Evolutionary conservation across 371 early-diverging fungal species (phyloP).

Genomic region (Basidiobolus meristosporus): DNA sequence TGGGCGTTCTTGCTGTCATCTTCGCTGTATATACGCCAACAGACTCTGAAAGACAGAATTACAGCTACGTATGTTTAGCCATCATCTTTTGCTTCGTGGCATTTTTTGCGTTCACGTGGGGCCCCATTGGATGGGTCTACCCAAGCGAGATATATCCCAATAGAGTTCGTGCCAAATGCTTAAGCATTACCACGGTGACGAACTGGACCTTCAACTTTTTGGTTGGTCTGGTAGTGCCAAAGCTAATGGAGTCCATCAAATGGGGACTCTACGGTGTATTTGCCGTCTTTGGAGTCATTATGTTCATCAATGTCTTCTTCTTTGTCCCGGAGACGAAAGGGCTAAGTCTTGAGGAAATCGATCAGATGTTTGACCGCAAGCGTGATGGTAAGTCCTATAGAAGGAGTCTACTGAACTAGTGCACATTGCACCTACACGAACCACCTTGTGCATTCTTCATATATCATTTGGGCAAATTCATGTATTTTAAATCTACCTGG

Average conservation of each 20-base stretch:
- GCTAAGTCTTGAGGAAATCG: constrained; percentile 57
- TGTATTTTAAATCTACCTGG: no score
- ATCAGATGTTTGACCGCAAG: constrained; percentile 23
- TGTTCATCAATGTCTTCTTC: constrained; percentile 32
- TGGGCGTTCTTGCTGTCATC: constrained; percentile 12
- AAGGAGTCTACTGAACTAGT: no score
- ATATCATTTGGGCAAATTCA: no score
- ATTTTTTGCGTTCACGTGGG: constrained; percentile 74
- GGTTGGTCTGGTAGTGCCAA: constrained; percentile 38
- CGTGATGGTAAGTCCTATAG: background rate
- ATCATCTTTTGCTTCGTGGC: constrained; percentile 53
- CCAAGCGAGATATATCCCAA: constrained; percentile 52
- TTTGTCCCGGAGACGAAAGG: constrained; percentile 76
- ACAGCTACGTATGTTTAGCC: constrained; percentile 32
- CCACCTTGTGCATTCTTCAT: no score
- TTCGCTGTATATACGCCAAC: background rate
- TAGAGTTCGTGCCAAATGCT: constrained; percentile 56
- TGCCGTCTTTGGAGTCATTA: constrained; percentile 26
- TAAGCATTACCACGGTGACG: constrained; percentile 68
- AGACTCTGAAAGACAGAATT: constrained; percentile 12
- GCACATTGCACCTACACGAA: no score
- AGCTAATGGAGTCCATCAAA: constrained; percentile 19
- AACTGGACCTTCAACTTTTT: constrained; percentile 76
- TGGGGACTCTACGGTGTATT: constrained; percentile 33
- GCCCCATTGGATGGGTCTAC: constrained; percentile 81